Evolutionary conservation across 768 basidiomycete genomes (phyloP), one percentile per base, ranked within the genome.

Genomic region (Boletus pseudopeckii): DNA sequence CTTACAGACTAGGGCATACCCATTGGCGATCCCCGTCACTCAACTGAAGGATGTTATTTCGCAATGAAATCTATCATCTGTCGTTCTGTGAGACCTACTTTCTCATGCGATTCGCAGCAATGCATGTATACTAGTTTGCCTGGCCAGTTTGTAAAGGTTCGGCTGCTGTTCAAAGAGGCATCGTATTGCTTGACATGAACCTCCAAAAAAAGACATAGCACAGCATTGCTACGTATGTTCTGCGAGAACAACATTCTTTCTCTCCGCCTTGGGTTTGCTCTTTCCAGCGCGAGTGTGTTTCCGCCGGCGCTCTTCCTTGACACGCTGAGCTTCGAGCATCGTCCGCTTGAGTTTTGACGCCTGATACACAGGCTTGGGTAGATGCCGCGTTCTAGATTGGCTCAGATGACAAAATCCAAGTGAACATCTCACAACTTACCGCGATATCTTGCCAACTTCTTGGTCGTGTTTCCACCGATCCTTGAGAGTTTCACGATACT

Each of bases 251-350:
- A 86, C 74, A 69, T 89, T 95, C 75, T 93, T 94, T 72, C 87
- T 82, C 78, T 94, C 94, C 38, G 93, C 83, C 67, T 88, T 91
- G 9, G 96, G 96, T 66, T 93, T 97, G 71, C 71, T 81, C 68
- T 86, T 84, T 41, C 93, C 94, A 13, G 83, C 84, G 26, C 92
- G 80, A 7, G 95, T 88, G 69, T 98, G 96, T 65, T 86, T 88
- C 68, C 95, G 77, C 58, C 96, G 78, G 59, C 94, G 81, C 68
- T 98, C 95, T 64, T 99, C 94, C 74, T 97, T 98, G 79, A 88
- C 90, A 53, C 87, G 82, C 40, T 78, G 77, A 4, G 93, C 86
- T 30, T 94, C 94, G 66, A 96, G 69, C 95, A 98, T 98, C 40
- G 92, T 92, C 53, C 84, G 79, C 72, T 97, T 95, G 75, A 97